Evolutionary conservation across 257 asterid genomes (phyloP).

Genomic region (Agastache rugosa): DNA sequence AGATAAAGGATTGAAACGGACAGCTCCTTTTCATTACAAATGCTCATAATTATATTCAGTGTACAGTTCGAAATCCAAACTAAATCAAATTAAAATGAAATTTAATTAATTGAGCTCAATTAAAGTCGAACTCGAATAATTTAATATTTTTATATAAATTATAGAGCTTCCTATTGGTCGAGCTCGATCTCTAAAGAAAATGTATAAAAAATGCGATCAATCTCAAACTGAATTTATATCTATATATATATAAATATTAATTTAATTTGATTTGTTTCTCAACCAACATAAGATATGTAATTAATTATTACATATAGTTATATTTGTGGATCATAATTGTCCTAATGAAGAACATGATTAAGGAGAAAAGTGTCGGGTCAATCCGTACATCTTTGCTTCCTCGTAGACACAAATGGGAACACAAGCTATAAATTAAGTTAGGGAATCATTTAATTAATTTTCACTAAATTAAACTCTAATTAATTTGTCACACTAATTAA

Average conservation of each 20-base stretch:
- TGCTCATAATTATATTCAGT: background rate
- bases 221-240: background rate
- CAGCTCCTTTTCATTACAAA: background rate
- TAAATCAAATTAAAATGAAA: background rate
- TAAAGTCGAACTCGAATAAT: background rate
- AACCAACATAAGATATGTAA: constrained; percentile 9
- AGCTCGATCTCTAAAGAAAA: background rate
- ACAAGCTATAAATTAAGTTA: constrained; percentile 12
- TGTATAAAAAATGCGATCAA: background rate
- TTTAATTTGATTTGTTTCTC: constrained; percentile 10
- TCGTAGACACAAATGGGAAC: constrained; percentile 39
- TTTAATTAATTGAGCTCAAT: background rate
- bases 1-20: constrained; percentile 28
- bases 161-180: background rate
- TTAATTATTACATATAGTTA: background rate
- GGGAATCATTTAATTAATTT: constrained; percentile 29
- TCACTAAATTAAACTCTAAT: constrained; percentile 18
- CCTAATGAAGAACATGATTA: constrained; percentile 33
- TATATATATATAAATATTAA: too few species aligned
- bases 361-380: constrained; percentile 38
- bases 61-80: background rate
- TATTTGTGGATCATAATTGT: background rate
- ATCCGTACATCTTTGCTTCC: constrained; percentile 42
- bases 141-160: too few species aligned
- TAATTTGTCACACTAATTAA: constrained; percentile 21